Base-by-base conservation (phyloP, 169 alveolate species). In the Eimeria maxima region DNA sequence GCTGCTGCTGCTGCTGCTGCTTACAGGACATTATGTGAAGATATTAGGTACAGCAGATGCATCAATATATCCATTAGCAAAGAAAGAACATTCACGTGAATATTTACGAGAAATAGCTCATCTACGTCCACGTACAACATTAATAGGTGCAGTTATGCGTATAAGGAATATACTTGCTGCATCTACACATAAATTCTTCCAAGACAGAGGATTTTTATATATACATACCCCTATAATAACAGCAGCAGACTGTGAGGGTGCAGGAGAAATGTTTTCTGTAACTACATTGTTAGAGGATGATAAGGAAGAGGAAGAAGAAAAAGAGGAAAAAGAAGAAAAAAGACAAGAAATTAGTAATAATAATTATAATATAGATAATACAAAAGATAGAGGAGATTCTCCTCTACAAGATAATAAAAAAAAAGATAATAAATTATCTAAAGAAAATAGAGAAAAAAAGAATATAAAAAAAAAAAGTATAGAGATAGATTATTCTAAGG, bases 221-320 rank as follows among this genome's bases (percentile, higher is more conserved):
- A 98, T 99, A 50, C 99, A 99, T 90, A 99, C 99, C 33, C 99
- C 99, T 24, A 97, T 99, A 29, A 99, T 99, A 76, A 99, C 99
- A 5, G 99, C 99, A 3, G 98, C 99, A 18, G 99, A 99, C 96
- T 99, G 99, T 95, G 99, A 99, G 97, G 99, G 99, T 29, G 99
- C 99, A 14, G 99, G 99, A 38, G 99, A 99, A 96, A 99, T 99
- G 99, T 99, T 99, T 97, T 98, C 98, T 95, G 99, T 99, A 20
- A 98, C 99, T 6, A 99, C 99, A 1, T 88, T 99, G 45, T 96
- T 99, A 53, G 60, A 53, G 13, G 60, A 53, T 8, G 60, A 53
- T 8, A 53, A 6, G 13, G 60, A 6, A 53, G 60, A 6, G 13
- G 60, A 6, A 53, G 60, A 6, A 53, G 18, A 6, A 53, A 13